Evolutionary conservation across 345 rosid genomes (phyloP).

Genomic region (Lagerstroemia speciosa): DNA sequence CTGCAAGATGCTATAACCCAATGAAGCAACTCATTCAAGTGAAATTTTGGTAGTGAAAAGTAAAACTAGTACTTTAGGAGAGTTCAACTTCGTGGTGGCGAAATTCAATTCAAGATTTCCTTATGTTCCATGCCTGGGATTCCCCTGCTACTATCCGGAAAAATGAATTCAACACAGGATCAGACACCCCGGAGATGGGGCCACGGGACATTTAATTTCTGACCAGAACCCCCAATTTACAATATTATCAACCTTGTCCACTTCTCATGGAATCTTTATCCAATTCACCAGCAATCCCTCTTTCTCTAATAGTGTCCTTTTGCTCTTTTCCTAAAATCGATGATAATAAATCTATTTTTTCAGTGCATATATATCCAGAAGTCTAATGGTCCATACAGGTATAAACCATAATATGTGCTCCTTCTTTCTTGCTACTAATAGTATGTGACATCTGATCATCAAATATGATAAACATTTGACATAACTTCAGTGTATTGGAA

Average conservation of each 20-base stretch:
- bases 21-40: background rate
- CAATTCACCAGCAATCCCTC: background rate
- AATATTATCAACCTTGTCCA: background rate
- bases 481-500: background rate
- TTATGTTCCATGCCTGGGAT: slow-evolving; percentile 2
- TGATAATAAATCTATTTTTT: background rate
- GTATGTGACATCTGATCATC: background rate
- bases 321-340: background rate
- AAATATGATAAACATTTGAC: background rate
- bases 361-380: too few relatives aligned
- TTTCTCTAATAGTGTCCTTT: background rate
- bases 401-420: background rate
- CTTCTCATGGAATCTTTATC: slow-evolving; percentile 5
- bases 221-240: background rate
- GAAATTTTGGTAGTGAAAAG: too few relatives aligned
- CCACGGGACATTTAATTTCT: background rate
- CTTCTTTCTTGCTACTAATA: too few relatives aligned
- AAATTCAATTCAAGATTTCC: background rate
- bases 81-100: background rate
- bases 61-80: background rate
- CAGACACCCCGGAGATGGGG: slow-evolving; percentile 1
- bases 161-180: background rate
- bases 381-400: too few relatives aligned
- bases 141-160: background rate
- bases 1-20: too few relatives aligned